Percentiles rank a stretch among this genome's conserved stretches.
Evolutionary conservation across 1,284 basidiomycete genomes (phyloP).

Genomic region (Sparassis latifolia): DNA sequence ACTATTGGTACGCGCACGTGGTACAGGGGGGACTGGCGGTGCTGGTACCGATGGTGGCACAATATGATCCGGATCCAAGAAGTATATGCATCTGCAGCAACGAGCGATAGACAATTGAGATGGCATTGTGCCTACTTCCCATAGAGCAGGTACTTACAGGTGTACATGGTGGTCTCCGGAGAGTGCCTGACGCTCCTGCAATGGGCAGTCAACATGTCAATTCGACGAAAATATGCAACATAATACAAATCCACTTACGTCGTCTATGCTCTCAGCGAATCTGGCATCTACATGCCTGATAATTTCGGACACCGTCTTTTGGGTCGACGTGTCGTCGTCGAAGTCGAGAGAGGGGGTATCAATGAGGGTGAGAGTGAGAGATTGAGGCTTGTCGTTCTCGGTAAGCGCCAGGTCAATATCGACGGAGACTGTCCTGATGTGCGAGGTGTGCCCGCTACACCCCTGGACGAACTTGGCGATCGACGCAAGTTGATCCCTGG

Average conservation of each 20-base stretch:
- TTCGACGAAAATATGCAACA: constrained; percentile 11
- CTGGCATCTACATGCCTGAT: constrained; percentile 60
- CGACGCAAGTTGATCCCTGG: constrained; percentile 64
- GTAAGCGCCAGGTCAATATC: constrained; percentile 43
- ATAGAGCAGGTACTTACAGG: constrained; percentile 46
- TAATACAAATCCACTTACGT: constrained; percentile 43
- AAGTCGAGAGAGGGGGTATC: constrained; percentile 76
- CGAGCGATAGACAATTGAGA: constrained; percentile 6
- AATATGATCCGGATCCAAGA: constrained; percentile 71
- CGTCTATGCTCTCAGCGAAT: constrained; percentile 61
- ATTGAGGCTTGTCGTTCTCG: constrained; percentile 34
- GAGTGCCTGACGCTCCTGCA: constrained; percentile 59
- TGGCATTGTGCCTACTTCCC: constrained; percentile 13
- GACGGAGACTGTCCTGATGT: constrained; percentile 59
- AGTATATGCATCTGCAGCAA: constrained; percentile 64
- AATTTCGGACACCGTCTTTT: constrained; percentile 55
- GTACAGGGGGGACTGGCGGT: constrained; percentile 54
- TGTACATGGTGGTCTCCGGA: constrained; percentile 71
- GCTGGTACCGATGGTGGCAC: constrained; percentile 58
- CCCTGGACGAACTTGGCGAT: constrained; percentile 75
- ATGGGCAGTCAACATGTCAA: constrained; percentile 11
- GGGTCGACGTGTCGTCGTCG: constrained; percentile 49
- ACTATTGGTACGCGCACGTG: constrained; percentile 59
- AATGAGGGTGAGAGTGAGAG: constrained; percentile 61
- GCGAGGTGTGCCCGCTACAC: constrained; percentile 57